Conservation (phyloP, 2,329 filamentous ascomycete species). For the Eutypella sp. region DNA sequence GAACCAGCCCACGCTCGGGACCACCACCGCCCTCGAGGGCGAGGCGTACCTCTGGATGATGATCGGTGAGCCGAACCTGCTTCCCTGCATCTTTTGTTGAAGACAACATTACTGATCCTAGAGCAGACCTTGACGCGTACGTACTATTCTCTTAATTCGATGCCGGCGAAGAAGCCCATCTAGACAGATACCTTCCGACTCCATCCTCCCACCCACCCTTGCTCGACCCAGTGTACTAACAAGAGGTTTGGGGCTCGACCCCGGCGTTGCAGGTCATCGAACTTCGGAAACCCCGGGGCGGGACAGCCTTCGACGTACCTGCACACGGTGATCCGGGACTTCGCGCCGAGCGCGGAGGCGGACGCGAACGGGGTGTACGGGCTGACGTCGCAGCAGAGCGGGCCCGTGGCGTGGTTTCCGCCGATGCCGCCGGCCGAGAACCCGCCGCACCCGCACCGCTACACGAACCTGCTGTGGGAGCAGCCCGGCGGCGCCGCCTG, state of each 20-base stretch:
- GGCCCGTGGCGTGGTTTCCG: constrained; percentile 23
- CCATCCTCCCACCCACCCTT: background rate
- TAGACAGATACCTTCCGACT: too few relatives aligned
- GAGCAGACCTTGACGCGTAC: constrained; percentile 26
- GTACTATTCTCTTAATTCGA: background rate
- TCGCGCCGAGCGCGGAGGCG: constrained; percentile 18
- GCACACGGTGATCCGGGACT: constrained; percentile 27
- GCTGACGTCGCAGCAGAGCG: constrained; percentile 15
- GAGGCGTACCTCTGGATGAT: constrained; percentile 24
- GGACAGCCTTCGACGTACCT: constrained; percentile 23
- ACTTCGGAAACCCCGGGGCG: constrained; percentile 20
- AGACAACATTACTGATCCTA: constrained; percentile 3
- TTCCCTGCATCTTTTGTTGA: background rate
- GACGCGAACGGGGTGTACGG: constrained; percentile 16
- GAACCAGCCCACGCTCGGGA: constrained; percentile 22
- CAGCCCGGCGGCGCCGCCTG: constrained; percentile 26
- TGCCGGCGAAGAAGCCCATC: too few relatives aligned
- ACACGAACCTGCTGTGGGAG: constrained; percentile 33
- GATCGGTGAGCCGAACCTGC: constrained; percentile 15
- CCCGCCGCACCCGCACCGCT: constrained; percentile 32
- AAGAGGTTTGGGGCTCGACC: too few relatives aligned
- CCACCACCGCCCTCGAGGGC: constrained; percentile 15
- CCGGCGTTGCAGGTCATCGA: constrained; percentile 23
- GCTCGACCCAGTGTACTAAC: too few relatives aligned
- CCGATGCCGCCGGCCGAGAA: constrained; percentile 29